A percentile compares a stretch with the other conserved stretches of the same genome.
phyloP scores from a whole-genome alignment of 345 rosid genomes.

The Populus ilicifolia region DNA sequence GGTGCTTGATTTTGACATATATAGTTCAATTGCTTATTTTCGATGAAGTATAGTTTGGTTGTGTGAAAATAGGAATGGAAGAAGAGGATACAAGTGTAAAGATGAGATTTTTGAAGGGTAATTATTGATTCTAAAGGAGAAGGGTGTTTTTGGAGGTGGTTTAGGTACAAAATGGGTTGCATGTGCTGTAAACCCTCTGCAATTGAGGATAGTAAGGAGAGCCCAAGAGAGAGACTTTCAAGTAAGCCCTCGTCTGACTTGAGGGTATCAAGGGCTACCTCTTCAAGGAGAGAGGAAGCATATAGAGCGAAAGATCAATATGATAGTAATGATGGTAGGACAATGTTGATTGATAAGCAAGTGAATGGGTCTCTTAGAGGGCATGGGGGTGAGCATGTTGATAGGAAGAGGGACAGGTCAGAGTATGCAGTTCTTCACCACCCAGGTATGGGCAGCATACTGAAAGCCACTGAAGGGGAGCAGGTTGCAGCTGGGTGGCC shows the following conservation, averaged over 20 bases:
- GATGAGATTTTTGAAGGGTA: constrained; percentile 24
- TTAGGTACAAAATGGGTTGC: constrained; percentile 70
- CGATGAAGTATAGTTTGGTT: constrained; percentile 6
- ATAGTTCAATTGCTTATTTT: constrained; percentile 10
- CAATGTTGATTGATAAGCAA: constrained; percentile 59
- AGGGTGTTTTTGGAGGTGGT: constrained; percentile 29
- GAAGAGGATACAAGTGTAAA: constrained; percentile 19
- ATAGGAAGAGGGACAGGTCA: constrained; percentile 65
- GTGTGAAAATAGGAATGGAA: constrained; percentile 23
- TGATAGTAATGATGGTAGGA: constrained; percentile 53
- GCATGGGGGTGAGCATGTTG: constrained; percentile 49
- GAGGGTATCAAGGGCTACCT: constrained; percentile 52
- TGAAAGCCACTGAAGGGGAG: constrained; percentile 81
- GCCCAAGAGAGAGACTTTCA: constrained; percentile 66
- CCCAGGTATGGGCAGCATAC: constrained; percentile 60
- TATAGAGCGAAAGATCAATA: constrained; percentile 48
- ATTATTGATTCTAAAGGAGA: constrained; percentile 33
- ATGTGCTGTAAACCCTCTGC: constrained; percentile 82
- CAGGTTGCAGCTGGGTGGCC: constrained; percentile 99
- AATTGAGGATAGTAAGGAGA: constrained; percentile 77
- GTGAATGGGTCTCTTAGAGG: constrained; percentile 53
- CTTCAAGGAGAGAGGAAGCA: constrained; percentile 74
- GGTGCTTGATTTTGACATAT: constrained; percentile 23
- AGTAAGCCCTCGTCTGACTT: constrained; percentile 55
- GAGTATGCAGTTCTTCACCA: constrained; percentile 46